Evolutionary conservation across 2,329 filamentous ascomycete genomes (phyloP).

Genomic region (Talaromyces amestolkiae): DNA sequence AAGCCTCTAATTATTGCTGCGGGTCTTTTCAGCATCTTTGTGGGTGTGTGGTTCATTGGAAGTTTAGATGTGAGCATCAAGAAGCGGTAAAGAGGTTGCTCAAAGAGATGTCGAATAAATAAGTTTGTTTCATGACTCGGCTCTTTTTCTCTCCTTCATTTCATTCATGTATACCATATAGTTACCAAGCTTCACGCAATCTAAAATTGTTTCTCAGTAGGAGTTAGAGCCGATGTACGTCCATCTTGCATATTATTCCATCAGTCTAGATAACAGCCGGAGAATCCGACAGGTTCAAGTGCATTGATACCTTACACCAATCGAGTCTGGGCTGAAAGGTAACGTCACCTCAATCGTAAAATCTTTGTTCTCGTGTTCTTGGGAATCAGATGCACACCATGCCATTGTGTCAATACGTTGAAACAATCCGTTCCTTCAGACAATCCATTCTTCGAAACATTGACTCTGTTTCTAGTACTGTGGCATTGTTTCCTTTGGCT

Average conservation of each 20-base stretch:
- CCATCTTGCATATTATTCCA: background rate
- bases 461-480: background rate
- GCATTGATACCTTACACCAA: background rate
- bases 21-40: slow-evolving; percentile 71
- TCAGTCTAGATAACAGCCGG: background rate
- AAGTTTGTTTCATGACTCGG: background rate
- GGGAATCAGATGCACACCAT: no score
- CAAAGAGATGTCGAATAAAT: slow-evolving; percentile 8
- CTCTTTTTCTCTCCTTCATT: background rate
- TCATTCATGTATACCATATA: slow-evolving; percentile 4
- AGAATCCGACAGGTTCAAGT: no score
- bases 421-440: no score
- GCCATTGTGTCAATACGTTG: no score
- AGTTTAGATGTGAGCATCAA: slow-evolving; percentile 79
- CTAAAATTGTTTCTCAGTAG: background rate
- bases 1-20: slow-evolving; percentile 82
- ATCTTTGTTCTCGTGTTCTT: background rate
- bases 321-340: background rate
- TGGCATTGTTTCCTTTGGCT: background rate
- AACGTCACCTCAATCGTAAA: background rate
- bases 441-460: no score
- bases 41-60: slow-evolving; percentile 70
- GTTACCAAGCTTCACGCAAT: background rate
- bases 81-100: slow-evolving; percentile 44
- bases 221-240: background rate